These are phyloP conservation scores for Bipolaris sorokiniana DNA, from an alignment of 2,329 filamentous ascomycete genomes.

Conservation along the genomic window DNA sequence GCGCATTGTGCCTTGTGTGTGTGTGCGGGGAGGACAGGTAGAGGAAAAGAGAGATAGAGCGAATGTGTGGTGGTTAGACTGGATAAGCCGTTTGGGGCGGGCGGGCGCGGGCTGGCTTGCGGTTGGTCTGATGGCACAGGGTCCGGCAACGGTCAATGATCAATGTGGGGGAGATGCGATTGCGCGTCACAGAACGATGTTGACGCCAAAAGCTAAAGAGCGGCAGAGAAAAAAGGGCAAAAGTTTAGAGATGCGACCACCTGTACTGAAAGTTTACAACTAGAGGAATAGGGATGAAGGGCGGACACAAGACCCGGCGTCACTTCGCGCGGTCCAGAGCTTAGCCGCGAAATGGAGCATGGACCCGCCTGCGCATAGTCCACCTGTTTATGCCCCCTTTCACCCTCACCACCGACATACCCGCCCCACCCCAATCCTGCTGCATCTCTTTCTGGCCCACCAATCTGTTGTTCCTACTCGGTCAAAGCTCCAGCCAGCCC, in stretches of 20 bases:
- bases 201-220: constrained; percentile 13
- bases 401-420: constrained; percentile 1
- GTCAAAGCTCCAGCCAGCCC: no score
- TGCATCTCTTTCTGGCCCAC: no score
- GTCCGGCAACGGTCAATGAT: constrained; percentile 19
- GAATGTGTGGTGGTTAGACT: constrained; percentile 8
- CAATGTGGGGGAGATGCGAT: constrained; percentile 28
- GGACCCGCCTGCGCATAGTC: constrained; percentile 5
- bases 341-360: constrained; percentile 17
- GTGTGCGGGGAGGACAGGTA: neutral
- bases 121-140: constrained; percentile 26
- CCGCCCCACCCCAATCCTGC: no score
- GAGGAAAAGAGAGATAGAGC: constrained; percentile 13
- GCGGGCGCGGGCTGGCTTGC: constrained; percentile 8
- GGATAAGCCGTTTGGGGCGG: neutral
- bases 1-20: constrained; percentile 52
- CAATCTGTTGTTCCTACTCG: no score
- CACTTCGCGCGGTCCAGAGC: constrained; percentile 12
- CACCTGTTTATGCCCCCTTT: constrained; percentile 9
- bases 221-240: constrained; percentile 6
- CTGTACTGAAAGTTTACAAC: constrained; percentile 5
- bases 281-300: constrained; percentile 14
- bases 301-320: neutral
- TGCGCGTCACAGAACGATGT: constrained; percentile 15
- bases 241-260: neutral